These are phyloP conservation scores for Austroboletus niveus DNA, from an alignment of 1,284 basidiomycete species.

Conservation along the genomic window DNA sequence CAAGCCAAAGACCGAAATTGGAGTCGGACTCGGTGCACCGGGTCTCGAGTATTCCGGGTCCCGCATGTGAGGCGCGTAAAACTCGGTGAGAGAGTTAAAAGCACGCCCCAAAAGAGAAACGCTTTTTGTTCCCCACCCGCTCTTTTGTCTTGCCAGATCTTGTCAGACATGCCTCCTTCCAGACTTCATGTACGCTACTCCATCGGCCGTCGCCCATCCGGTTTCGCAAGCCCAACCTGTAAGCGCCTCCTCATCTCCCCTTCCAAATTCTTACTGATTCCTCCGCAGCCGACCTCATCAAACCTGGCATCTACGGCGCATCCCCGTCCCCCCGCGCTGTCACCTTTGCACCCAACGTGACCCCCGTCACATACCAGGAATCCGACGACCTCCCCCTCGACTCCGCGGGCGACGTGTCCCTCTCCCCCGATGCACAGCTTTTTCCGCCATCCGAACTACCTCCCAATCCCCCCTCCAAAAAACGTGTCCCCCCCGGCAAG, in stretches of 20 bases:
- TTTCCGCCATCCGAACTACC: constrained; percentile 48
- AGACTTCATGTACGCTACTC: constrained; percentile 22
- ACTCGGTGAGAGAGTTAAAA: constrained; percentile 10
- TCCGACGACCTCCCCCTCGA: constrained; percentile 38
- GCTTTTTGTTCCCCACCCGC: constrained; percentile 12
- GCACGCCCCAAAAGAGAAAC: constrained; percentile 32
- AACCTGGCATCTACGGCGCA: constrained; percentile 54
- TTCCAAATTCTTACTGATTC: not conserved
- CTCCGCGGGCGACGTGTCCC: constrained; percentile 11
- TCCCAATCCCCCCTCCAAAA: constrained; percentile 36
- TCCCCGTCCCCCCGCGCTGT: constrained; percentile 48
- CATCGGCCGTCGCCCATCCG: constrained; percentile 21
- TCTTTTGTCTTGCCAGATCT: constrained; percentile 14
- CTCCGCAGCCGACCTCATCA: constrained; percentile 42
- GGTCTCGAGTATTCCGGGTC: too few relatives aligned
- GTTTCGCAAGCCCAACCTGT: constrained; percentile 14
- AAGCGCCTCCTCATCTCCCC: not conserved
- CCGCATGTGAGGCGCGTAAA: too few relatives aligned
- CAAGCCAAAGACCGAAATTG: too few relatives aligned
- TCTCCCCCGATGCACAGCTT: constrained; percentile 28
- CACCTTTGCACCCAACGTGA: constrained; percentile 72
- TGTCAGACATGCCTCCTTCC: constrained; percentile 19
- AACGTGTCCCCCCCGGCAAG: constrained; percentile 53
- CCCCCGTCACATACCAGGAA: constrained; percentile 58
- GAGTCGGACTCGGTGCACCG: too few relatives aligned